Conservation (phyloP, 768 basidiomycete species). For the Lentinula boryana region DNA sequence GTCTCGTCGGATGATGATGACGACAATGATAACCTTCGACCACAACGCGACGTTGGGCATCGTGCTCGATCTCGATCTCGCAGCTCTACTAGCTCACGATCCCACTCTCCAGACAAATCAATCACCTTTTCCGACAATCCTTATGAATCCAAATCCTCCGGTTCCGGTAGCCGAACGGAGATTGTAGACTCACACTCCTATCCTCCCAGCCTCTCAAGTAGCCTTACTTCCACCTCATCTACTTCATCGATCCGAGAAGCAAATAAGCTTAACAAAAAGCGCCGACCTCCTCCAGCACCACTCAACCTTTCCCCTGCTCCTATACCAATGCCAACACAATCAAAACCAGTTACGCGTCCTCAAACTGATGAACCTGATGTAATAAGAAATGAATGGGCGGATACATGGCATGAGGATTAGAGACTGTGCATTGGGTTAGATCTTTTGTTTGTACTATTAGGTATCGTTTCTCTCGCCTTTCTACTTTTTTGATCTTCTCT, state of each 20-base stretch:
- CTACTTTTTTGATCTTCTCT: neutral
- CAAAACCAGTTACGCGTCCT: neutral
- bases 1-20: constrained; percentile 49
- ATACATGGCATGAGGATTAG: constrained; percentile 40
- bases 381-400: constrained; percentile 33
- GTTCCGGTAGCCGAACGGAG: constrained; percentile 26
- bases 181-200: constrained; percentile 46
- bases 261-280: constrained; percentile 30
- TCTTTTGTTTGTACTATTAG: neutral
- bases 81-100: constrained; percentile 20
- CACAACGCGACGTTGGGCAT: constrained; percentile 39
- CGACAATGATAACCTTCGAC: constrained; percentile 27
- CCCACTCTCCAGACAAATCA: constrained; percentile 19
- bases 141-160: constrained; percentile 35
- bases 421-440: neutral
- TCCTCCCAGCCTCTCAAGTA: constrained; percentile 50
- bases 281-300: constrained; percentile 33
- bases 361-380: constrained; percentile 5
- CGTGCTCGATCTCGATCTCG: constrained; percentile 21
- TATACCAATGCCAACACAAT: constrained; percentile 14
- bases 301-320: constrained; percentile 31
- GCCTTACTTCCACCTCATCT: constrained; percentile 31
- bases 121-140: constrained; percentile 20
- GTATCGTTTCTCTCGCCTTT: neutral
- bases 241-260: constrained; percentile 26